Conservation (phyloP, 768 basidiomycete species). For the Phylloporus rhodoxanthus region DNA sequence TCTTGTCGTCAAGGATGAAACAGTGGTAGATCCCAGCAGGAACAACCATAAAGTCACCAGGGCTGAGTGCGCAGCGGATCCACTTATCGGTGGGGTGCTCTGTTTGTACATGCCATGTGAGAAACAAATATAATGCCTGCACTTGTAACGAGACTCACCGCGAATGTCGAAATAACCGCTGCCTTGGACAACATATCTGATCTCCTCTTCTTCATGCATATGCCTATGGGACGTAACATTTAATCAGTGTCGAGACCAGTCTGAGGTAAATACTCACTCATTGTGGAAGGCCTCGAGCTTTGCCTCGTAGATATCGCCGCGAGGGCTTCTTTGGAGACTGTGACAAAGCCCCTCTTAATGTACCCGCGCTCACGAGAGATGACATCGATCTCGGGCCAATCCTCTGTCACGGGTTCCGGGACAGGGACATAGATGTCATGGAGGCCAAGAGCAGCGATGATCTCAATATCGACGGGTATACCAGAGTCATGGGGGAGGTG, state of each 20-base stretch:
- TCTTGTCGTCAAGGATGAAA: slow-evolving; percentile 73
- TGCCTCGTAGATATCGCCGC: slow-evolving; percentile 74
- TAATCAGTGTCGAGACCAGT: not conserved
- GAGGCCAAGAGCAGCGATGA: slow-evolving; percentile 54
- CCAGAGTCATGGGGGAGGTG: slow-evolving; percentile 70
- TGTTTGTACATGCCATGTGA: slow-evolving; percentile 23
- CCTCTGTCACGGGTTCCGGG: slow-evolving; percentile 30
- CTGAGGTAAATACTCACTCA: slow-evolving; percentile 45
- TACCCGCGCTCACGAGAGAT: slow-evolving; percentile 65
- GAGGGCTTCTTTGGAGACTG: slow-evolving; percentile 67
- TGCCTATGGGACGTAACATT: slow-evolving; percentile 43
- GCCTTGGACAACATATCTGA: slow-evolving; percentile 76
- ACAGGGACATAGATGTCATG: slow-evolving; percentile 63
- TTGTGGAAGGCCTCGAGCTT: slow-evolving; percentile 79
- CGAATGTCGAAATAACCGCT: slow-evolving; percentile 87
- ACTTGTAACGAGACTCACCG: slow-evolving; percentile 39
- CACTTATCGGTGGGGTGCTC: slow-evolving; percentile 63
- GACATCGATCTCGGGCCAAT: slow-evolving; percentile 48
- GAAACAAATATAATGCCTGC: not conserved
- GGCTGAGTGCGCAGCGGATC: slow-evolving; percentile 69
- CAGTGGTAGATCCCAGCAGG: slow-evolving; percentile 93
- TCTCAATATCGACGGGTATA: slow-evolving; percentile 45
- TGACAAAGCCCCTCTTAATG: slow-evolving; percentile 76
- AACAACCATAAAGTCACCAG: slow-evolving; percentile 78
- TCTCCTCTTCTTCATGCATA: slow-evolving; percentile 93